Conservation (phyloP, 2,329 filamentous ascomycete species). For the Sphaerulina musiva region DNA sequence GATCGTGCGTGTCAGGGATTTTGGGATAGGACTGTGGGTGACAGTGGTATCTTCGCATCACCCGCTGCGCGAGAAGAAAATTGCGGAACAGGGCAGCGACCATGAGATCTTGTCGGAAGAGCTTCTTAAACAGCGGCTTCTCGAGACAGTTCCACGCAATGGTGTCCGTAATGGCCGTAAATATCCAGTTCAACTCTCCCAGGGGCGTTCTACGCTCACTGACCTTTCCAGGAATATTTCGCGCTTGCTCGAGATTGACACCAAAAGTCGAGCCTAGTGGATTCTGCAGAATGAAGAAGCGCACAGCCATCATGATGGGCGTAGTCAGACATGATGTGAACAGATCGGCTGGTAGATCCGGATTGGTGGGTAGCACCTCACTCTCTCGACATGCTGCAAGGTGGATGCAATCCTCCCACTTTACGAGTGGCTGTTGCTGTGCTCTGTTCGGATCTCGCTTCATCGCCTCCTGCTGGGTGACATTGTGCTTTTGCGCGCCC, state of each 20-base stretch:
- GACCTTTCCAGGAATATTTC: conserved; percentile 81
- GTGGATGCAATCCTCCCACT: conserved; percentile 83
- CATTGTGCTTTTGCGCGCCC: conserved; percentile 90
- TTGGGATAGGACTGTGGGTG: conserved; percentile 86
- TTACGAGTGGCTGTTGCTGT: conserved; percentile 35
- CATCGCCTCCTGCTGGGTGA: conserved; percentile 71
- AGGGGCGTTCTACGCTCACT: conserved; percentile 90
- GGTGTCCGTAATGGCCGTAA: conserved; percentile 96
- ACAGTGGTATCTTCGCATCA: conserved; percentile 95
- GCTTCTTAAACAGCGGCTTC: conserved; percentile 85
- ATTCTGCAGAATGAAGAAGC: conserved; percentile 94
- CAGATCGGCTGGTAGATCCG: conserved; percentile 83
- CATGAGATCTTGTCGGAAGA: conserved; percentile 96
- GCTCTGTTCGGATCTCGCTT: conserved; percentile 58
- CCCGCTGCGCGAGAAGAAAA: conserved; percentile 85
- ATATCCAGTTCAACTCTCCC: conserved; percentile 98
- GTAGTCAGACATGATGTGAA: conserved; percentile 96
- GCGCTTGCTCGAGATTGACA: conserved; percentile 72
- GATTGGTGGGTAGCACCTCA: conserved; percentile 92
- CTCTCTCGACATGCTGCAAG: conserved; percentile 84
- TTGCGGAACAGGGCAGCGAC: conserved; percentile 97
- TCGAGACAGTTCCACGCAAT: conserved; percentile 97
- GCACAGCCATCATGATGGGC: conserved; percentile 92
- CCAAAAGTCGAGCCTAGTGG: conserved; percentile 54
- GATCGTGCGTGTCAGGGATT: conserved; percentile 90